These are phyloP conservation scores for Rhizoclosmatium sp. DNA, from an alignment of 192 early-diverging fungal species.

Conservation along the genomic window DNA sequence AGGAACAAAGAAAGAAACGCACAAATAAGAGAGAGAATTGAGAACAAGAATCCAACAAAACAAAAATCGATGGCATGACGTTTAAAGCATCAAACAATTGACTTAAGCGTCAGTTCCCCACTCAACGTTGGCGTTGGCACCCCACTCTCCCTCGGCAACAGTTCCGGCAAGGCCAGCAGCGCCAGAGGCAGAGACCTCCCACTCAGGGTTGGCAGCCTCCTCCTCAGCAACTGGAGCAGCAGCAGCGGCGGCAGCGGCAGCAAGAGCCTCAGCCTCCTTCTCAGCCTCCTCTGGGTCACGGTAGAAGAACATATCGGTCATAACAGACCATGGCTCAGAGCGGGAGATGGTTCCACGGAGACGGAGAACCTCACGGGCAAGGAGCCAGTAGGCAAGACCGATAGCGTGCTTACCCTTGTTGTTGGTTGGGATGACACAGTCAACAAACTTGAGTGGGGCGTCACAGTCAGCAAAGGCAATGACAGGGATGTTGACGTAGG, in stretches of 20 bases:
- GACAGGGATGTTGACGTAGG: conserved; percentile 99
- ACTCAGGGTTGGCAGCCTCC: conserved; percentile 36
- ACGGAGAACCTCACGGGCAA: conserved; percentile 98
- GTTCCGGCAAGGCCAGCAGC: conserved; percentile 32
- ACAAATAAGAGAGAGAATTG: background rate
- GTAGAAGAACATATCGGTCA: conserved; percentile 99
- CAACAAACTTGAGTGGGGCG: conserved; percentile 91
- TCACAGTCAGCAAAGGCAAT: conserved; percentile 99
- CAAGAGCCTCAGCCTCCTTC: conserved; percentile 79
- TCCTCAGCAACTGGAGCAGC: conserved; percentile 24
- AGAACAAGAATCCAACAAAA: background rate
- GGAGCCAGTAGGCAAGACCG: conserved; percentile 96
- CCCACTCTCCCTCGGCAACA: conserved; percentile 37
- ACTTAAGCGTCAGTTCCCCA: conserved; percentile 36
- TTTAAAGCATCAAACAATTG: too few relatives aligned
- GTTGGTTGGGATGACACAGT: conserved; percentile 99
- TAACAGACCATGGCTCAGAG: conserved; percentile 89
- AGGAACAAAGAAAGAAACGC: too few relatives aligned
- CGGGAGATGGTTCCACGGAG: conserved; percentile 93
- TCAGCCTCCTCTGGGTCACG: conserved; percentile 97
- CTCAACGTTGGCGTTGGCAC: conserved; percentile 40
- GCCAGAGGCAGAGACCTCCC: conserved; percentile 36
- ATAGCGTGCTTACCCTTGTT: conserved; percentile 99
- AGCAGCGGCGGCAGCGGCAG: conserved; percentile 41
- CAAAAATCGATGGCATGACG: background rate